Percentiles rank a stretch among this genome's conserved stretches.
Conservation (phyloP, 164 flowering plant species). For the Platanus orientalis region DNA sequence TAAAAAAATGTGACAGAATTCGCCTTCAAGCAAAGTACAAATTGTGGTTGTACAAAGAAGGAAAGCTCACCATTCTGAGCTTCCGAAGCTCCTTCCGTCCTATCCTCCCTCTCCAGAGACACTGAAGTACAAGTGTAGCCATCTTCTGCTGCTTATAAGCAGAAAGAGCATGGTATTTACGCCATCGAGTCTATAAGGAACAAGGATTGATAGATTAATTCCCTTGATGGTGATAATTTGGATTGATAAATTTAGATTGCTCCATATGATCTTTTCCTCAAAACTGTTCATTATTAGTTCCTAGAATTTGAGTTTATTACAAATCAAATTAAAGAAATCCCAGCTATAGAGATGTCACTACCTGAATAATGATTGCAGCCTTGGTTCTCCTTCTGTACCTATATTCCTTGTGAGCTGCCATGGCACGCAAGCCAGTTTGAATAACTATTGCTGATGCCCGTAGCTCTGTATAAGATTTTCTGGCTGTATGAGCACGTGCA, state of each 20-base stretch:
- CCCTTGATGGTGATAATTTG: too few relatives aligned
- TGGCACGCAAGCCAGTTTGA: slow-evolving; percentile 66
- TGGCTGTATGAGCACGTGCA: slow-evolving; percentile 43
- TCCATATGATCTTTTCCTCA: too few relatives aligned
- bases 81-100: slow-evolving; percentile 50
- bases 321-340: slow-evolving; percentile 3
- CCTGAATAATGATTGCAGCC: slow-evolving; percentile 70
- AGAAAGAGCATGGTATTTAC: slow-evolving; percentile 43
- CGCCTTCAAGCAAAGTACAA: too few relatives aligned
- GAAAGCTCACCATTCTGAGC: slow-evolving; percentile 58
- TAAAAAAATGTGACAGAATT: too few relatives aligned
- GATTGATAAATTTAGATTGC: too few relatives aligned
- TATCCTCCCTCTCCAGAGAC: slow-evolving; percentile 60
- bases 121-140: slow-evolving; percentile 54
- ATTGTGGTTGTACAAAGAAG: too few relatives aligned
- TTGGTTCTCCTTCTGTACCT: slow-evolving; percentile 56
- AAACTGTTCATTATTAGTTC: too few relatives aligned
- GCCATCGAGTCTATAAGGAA: slow-evolving; percentile 88
- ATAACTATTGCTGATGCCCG: slow-evolving; percentile 50
- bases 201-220: too few relatives aligned
- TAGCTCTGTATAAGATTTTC: slow-evolving; percentile 42
- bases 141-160: slow-evolving; percentile 53
- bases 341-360: slow-evolving; percentile 10
- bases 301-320: not conserved
- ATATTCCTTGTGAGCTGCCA: slow-evolving; percentile 65